Conservation (phyloP, 73 alveolate species). For the Paramecium sonneborni region DNA sequence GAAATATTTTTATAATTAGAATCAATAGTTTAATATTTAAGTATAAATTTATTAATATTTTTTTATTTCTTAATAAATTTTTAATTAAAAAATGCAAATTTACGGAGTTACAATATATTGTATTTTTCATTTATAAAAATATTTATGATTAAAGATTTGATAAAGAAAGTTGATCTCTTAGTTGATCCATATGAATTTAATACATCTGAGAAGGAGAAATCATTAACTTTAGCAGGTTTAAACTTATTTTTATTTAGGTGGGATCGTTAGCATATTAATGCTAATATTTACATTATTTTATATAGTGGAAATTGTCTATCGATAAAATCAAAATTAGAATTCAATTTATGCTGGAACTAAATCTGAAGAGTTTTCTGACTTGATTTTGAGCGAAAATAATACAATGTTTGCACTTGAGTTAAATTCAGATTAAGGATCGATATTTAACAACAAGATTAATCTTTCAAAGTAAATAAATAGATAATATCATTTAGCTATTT, state of each 20-base stretch:
- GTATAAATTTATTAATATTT: too few species aligned
- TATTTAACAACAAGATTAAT: too few species aligned
- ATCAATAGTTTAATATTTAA: too few species aligned
- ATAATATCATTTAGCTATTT: not conserved
- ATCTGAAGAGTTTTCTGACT: not conserved
- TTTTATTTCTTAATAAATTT: too few species aligned
- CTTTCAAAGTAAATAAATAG: not conserved
- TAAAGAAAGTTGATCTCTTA: not conserved
- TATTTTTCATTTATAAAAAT: too few species aligned
- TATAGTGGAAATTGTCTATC: not conserved
- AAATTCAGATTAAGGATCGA: not conserved
- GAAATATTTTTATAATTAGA: too few species aligned
- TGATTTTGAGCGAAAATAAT: not conserved
- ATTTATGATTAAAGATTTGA: not conserved
- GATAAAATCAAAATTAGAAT: not conserved
- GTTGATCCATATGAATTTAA: not conserved
- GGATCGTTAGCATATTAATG: not conserved
- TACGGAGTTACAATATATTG: too few species aligned
- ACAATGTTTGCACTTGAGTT: not conserved
- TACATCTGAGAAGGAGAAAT: not conserved
- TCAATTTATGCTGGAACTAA: not conserved
- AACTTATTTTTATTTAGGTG: not conserved
- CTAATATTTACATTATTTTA: not conserved
- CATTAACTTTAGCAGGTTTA: not conserved
- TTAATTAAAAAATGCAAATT: too few species aligned